Conservation (phyloP, 202 grass and related monocot species). For the Setaria viridis region DNA sequence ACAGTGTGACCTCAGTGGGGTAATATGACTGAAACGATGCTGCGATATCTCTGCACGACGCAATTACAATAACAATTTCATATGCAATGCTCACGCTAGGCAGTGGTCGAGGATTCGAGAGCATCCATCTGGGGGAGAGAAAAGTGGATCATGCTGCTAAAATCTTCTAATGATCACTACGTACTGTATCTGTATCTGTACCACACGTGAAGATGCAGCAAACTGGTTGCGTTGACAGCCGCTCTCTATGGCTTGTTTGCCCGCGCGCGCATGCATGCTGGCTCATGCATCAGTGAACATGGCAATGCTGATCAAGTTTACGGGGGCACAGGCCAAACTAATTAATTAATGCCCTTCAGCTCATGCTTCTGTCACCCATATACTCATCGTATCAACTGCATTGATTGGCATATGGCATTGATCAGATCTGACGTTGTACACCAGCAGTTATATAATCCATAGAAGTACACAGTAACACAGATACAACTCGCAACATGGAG, state of each 20-base stretch:
- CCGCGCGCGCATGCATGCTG: too few relatives aligned
- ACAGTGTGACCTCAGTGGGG: neutral
- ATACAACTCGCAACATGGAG: neutral
- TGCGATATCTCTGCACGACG: too few relatives aligned
- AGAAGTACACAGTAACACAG: neutral
- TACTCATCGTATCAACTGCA: neutral
- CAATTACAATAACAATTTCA: too few relatives aligned
- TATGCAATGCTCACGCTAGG: too few relatives aligned
- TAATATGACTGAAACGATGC: too few relatives aligned
- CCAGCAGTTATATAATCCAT: neutral
- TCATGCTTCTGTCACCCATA: neutral
- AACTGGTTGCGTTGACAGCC: too few relatives aligned
- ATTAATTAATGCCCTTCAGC: neutral
- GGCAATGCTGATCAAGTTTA: neutral
- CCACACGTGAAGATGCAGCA: too few relatives aligned
- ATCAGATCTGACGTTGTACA: neutral
- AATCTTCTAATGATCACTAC: neutral
- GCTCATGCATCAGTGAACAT: too few relatives aligned
- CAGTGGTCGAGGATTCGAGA: too few relatives aligned
- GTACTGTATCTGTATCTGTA: neutral
- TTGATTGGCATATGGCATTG: neutral
- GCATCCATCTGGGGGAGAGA: constrained; percentile 1
- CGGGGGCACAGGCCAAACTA: neutral
- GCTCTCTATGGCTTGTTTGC: too few relatives aligned
- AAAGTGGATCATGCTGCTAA: neutral